Evolutionary conservation across 768 basidiomycete species (phyloP), one percentile per base, ranked within the genome.

Genomic region (Coprinellus aureogranulatus): DNA sequence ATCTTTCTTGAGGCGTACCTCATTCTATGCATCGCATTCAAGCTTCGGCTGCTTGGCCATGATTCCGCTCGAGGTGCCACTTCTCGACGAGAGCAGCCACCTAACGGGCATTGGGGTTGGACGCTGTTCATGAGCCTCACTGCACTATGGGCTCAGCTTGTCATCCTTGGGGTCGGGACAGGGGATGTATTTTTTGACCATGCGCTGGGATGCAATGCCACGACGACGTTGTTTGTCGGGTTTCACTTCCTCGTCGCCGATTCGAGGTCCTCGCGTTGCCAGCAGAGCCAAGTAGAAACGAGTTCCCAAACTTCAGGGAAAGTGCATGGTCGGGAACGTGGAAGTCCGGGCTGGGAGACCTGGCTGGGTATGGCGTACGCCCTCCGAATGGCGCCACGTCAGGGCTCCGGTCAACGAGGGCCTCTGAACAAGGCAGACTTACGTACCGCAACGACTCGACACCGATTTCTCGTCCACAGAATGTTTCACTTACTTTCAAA

Each of bases 121-220:
- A 4, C 22, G 18, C 23, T 37, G 16, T 37, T 37, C 31, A 9
- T 18, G 14, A 26, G 16, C 16, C 9, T 52, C 18, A n/a, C 20
- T 11, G n/a, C 22, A 10, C 22, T 52, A 16, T 52, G 16, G 16
- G n/a, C n/a, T 2, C 12, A 23, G 12, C 34, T 34, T 10, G 20
- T 52, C 30, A 27, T 52, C 2, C 4, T n/a, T 22, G n/a, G 50
- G 16, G 9, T 34, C 25, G 50, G 50, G 23, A 39, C 34, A 2
- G 50, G 50, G 12, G 50, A 52, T 22, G 31, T 52, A 2, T 52
- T 52, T 25, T 52, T 52, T n/a, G 50, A 52, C 50, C 50, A 52
- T 30, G 50, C 50, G 2, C 20, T 52, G 18, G 34, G n/a, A 20
- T 52, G 50, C 23, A 52, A 52, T 23, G 50, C 50, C 14, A 39